Evolutionary conservation across 1,139 yeast genomes (phyloP), one percentile per base, ranked within the genome.

Genomic region (Saccharomycopsis phalli): DNA sequence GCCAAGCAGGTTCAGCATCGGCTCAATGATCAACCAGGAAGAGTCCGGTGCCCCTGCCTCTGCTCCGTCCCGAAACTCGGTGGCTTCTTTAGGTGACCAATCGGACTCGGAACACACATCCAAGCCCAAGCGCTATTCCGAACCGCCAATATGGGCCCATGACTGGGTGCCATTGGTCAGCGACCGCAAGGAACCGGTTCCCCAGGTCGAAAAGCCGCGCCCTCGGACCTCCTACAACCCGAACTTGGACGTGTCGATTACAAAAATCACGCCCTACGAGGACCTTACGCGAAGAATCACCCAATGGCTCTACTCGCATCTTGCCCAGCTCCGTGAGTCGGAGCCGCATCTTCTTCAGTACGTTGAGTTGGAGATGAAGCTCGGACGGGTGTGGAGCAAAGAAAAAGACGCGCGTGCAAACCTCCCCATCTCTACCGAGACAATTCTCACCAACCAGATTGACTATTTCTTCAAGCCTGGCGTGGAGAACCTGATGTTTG

Each of bases 281-380:
- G 91, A 86, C 51, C 66, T 84, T 39, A 81, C 91, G 3, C 71
- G 91, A 52, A 75, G 84, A 31, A 76, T 87, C 4, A 83, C 94
- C 13, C 86, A 81, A 51, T 87, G 96, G 96, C 69, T 87, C 4
- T 87, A 81, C 65, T 88, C 94, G 22, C 81, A 82, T 49, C 68
- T 86, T 42, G 68, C 69, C 34, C 78, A 80, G 29, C 67, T 84
- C 36, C 52, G 54, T 32, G 73, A 72, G 16, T 74, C 72, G 11
- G 72, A 69, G 21, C 71, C 75, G 48, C 36, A 38, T 3, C 18
- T 38, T 6, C 66, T 84, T 31, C 69, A 72, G 44, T 67, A 66
- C 52, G 69, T 86, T 17, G 96, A 87, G 60, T 64, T 87, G 50
- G 96, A 87, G 60, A 66, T 84, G 59, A 86, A 86, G 57, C 71